Conservation (phyloP, 2,329 filamentous ascomycete genomes). For the Penicillium sp. region DNA sequence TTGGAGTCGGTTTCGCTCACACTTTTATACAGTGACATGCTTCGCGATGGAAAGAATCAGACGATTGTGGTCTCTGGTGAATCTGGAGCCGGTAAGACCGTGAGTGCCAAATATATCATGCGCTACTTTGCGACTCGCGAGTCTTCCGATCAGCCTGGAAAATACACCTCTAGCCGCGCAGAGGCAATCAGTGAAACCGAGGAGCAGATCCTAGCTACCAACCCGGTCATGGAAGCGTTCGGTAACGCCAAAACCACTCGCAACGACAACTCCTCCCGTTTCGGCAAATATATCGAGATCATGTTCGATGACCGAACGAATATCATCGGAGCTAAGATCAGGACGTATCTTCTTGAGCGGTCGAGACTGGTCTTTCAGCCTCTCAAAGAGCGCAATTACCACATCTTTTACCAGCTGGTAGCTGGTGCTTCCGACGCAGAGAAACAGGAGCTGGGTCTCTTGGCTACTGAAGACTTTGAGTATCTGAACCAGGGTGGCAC, state of each 20-base stretch:
- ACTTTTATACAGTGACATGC: constrained; percentile 70
- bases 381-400: constrained; percentile 96
- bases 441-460: constrained; percentile 72
- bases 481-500: constrained; percentile 95
- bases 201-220: constrained; percentile 96
- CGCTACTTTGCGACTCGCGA: constrained; percentile 98
- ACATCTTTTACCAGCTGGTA: constrained; percentile 97
- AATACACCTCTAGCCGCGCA: constrained; percentile 68
- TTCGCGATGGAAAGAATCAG: constrained; percentile 93
- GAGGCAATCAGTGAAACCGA: constrained; percentile 96
- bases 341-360: constrained; percentile 91
- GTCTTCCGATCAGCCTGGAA: constrained; percentile 80
- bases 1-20: constrained; percentile 37
- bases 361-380: constrained; percentile 97
- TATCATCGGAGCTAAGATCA: constrained; percentile 96
- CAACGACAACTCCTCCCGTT: constrained; percentile 98
- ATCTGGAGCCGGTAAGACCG: constrained; percentile 97
- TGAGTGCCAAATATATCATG: constrained; percentile 99
- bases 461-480: constrained; percentile 85
- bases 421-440: constrained; percentile 85
- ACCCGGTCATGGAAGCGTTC: constrained; percentile 99
- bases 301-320: constrained; percentile 95
- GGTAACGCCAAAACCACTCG: constrained; percentile 99
- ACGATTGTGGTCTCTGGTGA: constrained; percentile 99
- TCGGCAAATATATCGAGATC: constrained; percentile 99